These are phyloP conservation scores for Paramecium caudatum DNA, from an alignment of 73 alveolate genomes.

Conservation along the genomic window DNA sequence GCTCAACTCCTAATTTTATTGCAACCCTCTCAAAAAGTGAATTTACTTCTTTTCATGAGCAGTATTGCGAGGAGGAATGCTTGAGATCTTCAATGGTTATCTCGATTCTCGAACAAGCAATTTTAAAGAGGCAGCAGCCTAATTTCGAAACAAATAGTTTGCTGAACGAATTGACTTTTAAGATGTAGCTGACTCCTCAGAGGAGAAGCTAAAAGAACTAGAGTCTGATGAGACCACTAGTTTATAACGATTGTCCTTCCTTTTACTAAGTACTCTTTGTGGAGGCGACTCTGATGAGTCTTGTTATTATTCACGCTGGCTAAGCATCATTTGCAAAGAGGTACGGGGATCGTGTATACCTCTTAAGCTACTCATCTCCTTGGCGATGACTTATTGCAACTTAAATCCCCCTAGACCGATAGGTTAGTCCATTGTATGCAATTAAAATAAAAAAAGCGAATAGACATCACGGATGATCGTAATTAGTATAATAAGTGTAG, in stretches of 20 bases:
- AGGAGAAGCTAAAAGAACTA: not conserved
- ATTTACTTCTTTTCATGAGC: slow-evolving; percentile 42
- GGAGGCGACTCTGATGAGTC: too few relatives aligned
- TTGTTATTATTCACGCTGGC: too few relatives aligned
- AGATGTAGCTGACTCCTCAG: slow-evolving; percentile 11
- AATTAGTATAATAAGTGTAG: not conserved
- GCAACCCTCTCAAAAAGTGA: slow-evolving; percentile 30
- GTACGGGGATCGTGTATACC: not conserved
- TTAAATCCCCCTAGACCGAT: slow-evolving; percentile 57
- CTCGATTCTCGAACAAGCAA: not conserved
- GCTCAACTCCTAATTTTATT: slow-evolving; percentile 32
- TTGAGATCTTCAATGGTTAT: not conserved
- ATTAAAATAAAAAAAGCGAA: slow-evolving; percentile 36
- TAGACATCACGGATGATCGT: slow-evolving; percentile 46
- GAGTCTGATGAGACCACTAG: not conserved
- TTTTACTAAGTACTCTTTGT: too few relatives aligned
- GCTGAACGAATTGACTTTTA: not conserved
- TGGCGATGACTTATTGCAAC: not conserved
- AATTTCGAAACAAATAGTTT: not conserved
- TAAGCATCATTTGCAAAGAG: not conserved
- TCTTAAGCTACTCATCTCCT: slow-evolving; percentile 16
- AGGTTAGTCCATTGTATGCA: slow-evolving; percentile 47
- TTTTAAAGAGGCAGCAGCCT: slow-evolving; percentile 35
- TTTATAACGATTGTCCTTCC: not conserved
- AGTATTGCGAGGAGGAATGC: not conserved